These are phyloP conservation scores for Larix sibirica DNA, from an alignment of 83 land plant genomes.

Conservation along the genomic window DNA sequence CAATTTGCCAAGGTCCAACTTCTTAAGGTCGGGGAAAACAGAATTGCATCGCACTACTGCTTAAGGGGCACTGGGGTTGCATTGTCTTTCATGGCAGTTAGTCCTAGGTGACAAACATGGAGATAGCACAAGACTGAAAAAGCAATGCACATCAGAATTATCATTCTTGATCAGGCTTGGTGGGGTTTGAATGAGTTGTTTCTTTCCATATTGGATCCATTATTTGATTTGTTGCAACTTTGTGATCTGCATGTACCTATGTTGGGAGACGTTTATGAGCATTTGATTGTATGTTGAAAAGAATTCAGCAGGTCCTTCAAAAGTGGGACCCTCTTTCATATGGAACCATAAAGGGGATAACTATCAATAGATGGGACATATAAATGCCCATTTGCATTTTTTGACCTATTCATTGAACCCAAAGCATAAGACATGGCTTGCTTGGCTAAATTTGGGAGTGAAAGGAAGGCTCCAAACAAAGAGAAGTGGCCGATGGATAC, in stretches of 20 bases:
- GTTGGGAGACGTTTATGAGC: neutral
- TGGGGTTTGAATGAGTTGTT: neutral
- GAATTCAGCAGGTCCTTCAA: neutral
- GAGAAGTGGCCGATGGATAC: neutral
- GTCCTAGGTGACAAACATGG: neutral
- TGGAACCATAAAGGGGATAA: neutral
- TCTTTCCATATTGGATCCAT: neutral
- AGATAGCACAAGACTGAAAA: neutral
- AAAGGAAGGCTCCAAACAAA: neutral
- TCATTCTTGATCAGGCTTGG: neutral
- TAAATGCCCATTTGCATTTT: neutral
- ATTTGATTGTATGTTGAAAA: neutral
- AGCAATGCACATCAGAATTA: neutral
- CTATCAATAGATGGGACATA: neutral
- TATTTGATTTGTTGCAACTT: neutral
- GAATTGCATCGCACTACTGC: too few relatives aligned
- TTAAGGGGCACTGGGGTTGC: neutral
- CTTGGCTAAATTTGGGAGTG: neutral
- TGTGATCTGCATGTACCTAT: neutral
- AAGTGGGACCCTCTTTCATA: neutral
- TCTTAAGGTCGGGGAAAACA: too few relatives aligned
- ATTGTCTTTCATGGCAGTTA: neutral
- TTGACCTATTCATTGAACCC: neutral
- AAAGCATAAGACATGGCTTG: neutral
- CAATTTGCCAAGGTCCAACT: too few relatives aligned